A percentile compares a stretch with the other conserved stretches of the same genome.
Conservation (phyloP, 306 rosid species). For the Geum urbanum region DNA sequence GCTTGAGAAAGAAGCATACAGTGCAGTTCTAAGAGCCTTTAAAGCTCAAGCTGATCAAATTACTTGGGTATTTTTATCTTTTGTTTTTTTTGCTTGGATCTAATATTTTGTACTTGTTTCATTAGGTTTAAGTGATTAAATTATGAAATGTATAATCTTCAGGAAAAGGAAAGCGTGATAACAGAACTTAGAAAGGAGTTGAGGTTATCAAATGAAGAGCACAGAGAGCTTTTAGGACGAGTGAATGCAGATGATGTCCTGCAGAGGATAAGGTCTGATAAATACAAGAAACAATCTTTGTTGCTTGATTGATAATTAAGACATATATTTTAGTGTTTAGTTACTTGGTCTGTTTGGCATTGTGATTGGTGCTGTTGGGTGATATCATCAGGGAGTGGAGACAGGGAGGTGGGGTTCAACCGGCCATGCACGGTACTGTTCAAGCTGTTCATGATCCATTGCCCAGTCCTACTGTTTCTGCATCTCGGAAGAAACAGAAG, state of each 20-base stretch:
- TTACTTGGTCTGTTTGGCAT: slow-evolving; percentile 12
- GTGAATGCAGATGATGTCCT: slow-evolving; percentile 90
- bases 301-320: slow-evolving; percentile 6
- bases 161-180: slow-evolving; percentile 91
- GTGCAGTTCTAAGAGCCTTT: slow-evolving; percentile 90
- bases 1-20: slow-evolving; percentile 94
- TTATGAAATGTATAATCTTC: slow-evolving; percentile 50
- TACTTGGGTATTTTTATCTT: slow-evolving; percentile 71
- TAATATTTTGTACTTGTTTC: slow-evolving; percentile 32
- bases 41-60: slow-evolving; percentile 98
- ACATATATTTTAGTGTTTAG: neutral
- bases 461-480: slow-evolving; percentile 84
- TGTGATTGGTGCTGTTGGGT: slow-evolving; percentile 27
- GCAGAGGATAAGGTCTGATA: slow-evolving; percentile 67
- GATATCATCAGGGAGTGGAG: slow-evolving; percentile 78
- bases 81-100: slow-evolving; percentile 28
- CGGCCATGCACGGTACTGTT: slow-evolving; percentile 49
- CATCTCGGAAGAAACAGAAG: slow-evolving; percentile 87
- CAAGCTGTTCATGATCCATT: slow-evolving; percentile 66
- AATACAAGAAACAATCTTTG: slow-evolving; percentile 16
- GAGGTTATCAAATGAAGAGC: slow-evolving; percentile 91
- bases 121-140: slow-evolving; percentile 52
- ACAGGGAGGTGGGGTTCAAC: slow-evolving; percentile 73
- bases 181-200: slow-evolving; percentile 92
- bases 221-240: slow-evolving; percentile 80